Percentiles rank a stretch among this genome's conserved stretches.
phyloP scores from a whole-genome alignment of 2,329 filamentous ascomycete species.

The Didymosphaeria variabile region DNA sequence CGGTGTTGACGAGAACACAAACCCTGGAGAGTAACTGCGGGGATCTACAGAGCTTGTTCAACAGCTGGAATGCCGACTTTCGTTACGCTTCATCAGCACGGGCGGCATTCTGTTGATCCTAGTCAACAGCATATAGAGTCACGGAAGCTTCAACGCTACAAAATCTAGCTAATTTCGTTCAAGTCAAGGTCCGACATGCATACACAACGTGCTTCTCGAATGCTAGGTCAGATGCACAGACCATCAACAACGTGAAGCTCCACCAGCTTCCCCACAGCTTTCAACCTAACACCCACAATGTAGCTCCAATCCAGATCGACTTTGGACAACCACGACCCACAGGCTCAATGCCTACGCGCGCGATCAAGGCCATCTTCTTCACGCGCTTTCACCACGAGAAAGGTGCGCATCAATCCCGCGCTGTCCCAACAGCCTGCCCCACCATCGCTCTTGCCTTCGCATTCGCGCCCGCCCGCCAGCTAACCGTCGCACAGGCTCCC shows the following conservation, averaged over 20 bases:
- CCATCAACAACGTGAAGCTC: conserved; percentile 15
- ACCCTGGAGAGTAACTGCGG: conserved; percentile 50
- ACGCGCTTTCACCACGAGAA: conserved; percentile 70
- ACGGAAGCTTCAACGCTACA: conserved; percentile 2
- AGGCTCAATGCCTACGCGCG: conserved; percentile 45
- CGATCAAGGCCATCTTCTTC: conserved; percentile 72
- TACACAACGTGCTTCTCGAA: not conserved
- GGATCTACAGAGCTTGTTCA: not conserved
- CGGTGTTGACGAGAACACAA: conserved; percentile 60
- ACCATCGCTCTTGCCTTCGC: not conserved
- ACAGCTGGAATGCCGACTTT: not conserved
- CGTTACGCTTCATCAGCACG: not conserved
- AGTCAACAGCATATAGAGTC: not conserved
- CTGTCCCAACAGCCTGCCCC: not conserved
- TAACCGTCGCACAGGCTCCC: conserved; percentile 58
- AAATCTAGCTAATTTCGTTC: not conserved
- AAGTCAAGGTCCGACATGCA: not conserved
- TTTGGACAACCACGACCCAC: not conserved
- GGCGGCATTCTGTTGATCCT: not conserved
- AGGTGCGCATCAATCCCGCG: conserved; percentile 30
- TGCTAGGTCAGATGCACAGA: conserved; percentile 15
- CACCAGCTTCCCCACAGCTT: conserved; percentile 11
- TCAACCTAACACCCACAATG: conserved; percentile 25
- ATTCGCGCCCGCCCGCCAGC: not conserved
- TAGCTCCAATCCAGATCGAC: conserved; percentile 20